Evolutionary conservation across 208 protist species (phyloP).

Genomic region (Tetramitus jugosus): DNA sequence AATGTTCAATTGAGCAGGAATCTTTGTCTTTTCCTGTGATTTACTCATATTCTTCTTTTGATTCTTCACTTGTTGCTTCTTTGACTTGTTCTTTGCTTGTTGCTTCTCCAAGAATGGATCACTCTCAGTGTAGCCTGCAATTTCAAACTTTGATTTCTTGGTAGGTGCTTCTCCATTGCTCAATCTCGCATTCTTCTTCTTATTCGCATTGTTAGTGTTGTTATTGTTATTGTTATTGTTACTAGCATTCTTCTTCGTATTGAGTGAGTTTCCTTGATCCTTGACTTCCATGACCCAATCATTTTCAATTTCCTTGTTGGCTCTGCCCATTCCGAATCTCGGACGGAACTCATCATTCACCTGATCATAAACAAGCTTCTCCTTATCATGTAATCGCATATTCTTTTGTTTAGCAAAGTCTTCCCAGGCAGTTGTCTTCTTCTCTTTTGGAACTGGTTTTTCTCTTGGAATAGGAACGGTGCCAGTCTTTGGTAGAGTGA

Average conservation of each 20-base stretch:
- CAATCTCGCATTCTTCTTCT: not conserved
- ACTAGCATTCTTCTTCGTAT: no score
- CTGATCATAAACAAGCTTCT: not conserved
- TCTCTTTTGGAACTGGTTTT: constrained; percentile 17
- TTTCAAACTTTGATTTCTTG: no score
- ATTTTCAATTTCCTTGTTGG: not conserved
- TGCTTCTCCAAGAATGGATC: constrained; percentile 16
- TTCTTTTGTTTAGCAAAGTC: not conserved
- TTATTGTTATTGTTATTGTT: no score
- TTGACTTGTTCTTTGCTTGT: not conserved
- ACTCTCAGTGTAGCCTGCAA: no score
- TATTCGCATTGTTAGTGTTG: no score
- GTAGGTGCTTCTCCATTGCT: no score
- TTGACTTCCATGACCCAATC: constrained; percentile 8
- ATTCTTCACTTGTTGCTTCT: not conserved
- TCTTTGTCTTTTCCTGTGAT: not conserved
- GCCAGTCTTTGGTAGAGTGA: not conserved
- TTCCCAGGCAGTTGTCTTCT: not conserved
- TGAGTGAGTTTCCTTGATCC: not conserved
- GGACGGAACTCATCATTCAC: not conserved
- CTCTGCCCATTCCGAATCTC: not conserved
- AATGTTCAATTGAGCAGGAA: not conserved
- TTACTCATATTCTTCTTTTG: not conserved
- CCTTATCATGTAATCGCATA: not conserved
- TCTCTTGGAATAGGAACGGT: constrained; percentile 4